Evolutionary conservation across 2,329 filamentous ascomycete species (phyloP), one percentile per base, ranked within the genome.

Genomic region (Lasiodiplodia theobromae): DNA sequence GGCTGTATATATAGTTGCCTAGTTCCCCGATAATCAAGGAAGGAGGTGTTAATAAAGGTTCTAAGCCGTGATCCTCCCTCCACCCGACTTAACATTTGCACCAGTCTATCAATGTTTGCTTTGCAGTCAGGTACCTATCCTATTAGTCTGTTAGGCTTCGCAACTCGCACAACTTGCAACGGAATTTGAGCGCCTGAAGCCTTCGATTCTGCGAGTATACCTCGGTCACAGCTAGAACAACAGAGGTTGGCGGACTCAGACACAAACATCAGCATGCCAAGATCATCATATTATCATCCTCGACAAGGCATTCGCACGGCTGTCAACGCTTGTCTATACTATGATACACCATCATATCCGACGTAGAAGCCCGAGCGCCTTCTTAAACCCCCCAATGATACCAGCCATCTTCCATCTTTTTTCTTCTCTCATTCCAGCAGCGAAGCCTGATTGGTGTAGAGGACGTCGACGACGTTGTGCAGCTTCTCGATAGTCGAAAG

Each of bases 391-490:
- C 38, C 40, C 28, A 16, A 34, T 14, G 31, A 62, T 5, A 49
- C 51, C 58, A 2, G 14, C 58, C 58, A 51, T 34, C 25, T 11
- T 18, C 40, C 56, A 25, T 51, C 58, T 51, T 62, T 62, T 54
- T 49, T 54, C 21, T 21, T n/a, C 40, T 60, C 66, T 73, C 89
- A 99, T 87, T 99, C 96, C 74, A 99, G 86, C 86, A 96, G 85
- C 70, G 93, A 97, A 63, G 96, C 96, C 85, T 99, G 95, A 86
- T 97, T 98, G 71, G 93, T 94, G 86, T 98, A 99, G 77, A 99
- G 85, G 73, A 97, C 93, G 82, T 99, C 96, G 71, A 99, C 96
- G 72, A 99, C 96, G 78, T 91, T 96, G 85, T 94, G 95, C 81
- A 99, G 82, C 89, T 97, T 98, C 79, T 97, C 95, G 73, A 99